These are phyloP conservation scores for Apiosordaria backusii DNA, from an alignment of 495 filamentous ascomycete species.

Conservation along the genomic window DNA sequence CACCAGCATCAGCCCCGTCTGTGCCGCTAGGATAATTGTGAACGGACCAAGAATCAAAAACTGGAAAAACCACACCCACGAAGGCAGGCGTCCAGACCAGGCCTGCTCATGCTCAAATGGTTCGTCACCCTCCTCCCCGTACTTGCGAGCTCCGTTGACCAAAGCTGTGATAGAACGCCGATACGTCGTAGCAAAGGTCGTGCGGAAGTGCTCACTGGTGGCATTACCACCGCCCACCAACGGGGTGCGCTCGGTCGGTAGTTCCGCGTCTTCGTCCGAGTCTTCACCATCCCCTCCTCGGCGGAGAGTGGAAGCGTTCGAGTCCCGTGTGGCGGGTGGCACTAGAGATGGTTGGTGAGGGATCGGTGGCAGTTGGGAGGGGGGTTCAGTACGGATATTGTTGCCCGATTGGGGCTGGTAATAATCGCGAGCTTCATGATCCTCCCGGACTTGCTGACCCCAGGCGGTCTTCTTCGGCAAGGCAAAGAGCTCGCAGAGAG, in stretches of 20 bases:
- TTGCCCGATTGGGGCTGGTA: constrained; percentile 20
- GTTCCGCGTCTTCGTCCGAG: constrained; percentile 45
- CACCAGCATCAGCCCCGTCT: constrained; percentile 70
- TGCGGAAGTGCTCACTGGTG: constrained; percentile 46
- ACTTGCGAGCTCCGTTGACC: constrained; percentile 32
- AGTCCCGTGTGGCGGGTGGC: constrained; percentile 17
- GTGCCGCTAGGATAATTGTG: constrained; percentile 66
- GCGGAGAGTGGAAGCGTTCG: constrained; percentile 9
- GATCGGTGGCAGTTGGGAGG: constrained; percentile 24
- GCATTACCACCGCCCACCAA: constrained; percentile 51
- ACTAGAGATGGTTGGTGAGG: constrained; percentile 19
- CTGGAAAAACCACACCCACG: constrained; percentile 82
- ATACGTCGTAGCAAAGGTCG: constrained; percentile 71
- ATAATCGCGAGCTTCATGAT: constrained; percentile 44
- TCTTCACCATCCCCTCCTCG: constrained; percentile 32
- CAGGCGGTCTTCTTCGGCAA: constrained; percentile 69
- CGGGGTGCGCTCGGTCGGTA: constrained; percentile 74
- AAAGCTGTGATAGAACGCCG: constrained; percentile 44
- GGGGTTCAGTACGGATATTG: constrained; percentile 30
- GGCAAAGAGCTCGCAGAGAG: constrained; percentile 73
- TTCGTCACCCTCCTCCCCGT: constrained; percentile 23
- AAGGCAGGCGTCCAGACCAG: constrained; percentile 76
- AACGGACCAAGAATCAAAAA: constrained; percentile 78
- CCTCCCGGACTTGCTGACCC: constrained; percentile 46
- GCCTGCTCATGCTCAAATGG: constrained; percentile 77